Base-by-base conservation (phyloP, 805 yeast genomes). In the Saccharomyces paradoxus region DNA sequence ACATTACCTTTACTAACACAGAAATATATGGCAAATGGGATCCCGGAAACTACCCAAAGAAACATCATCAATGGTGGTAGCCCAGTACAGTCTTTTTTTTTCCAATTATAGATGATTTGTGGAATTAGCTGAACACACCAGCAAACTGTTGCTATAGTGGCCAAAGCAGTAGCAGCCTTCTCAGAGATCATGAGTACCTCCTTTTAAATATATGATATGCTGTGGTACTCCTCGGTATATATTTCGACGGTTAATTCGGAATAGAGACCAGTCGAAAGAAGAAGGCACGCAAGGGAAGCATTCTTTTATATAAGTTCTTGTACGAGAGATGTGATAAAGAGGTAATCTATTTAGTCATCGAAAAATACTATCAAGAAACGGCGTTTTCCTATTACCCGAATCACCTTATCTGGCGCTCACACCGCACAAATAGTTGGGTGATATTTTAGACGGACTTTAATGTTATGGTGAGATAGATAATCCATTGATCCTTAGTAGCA, bases 51-150 rank as follows among this genome's bases (percentile, higher is more conserved):
- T 3, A 87, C 82, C 96, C 97, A 91, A 26, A 89, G 69, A 55
- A 89, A 79, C 81, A 89, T 78, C 96, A 92, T 90, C 37, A 79
- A n/a, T 4, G 91, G 90, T 1, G 96, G 96, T 9, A 91, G 71
- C 0, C 98, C 97, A 28, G 83, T 86, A 56, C 96, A 87, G 65
- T 89, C 82, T 63, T 92, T 89, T 8, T 79, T 78, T 55, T 77
- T 76, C 72, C 80, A 90, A 66, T 92, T 91, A 66, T 82, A 76
- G 55, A 82, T 75, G 49, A 91, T 84, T 65, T 88, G 98, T 1
- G 97, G 97, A 1, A 90, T 76, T 59, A 92, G 73, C 71, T 92
- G 97, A 59, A 91, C 74, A 69, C 97, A 91, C 97, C 97, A 92
- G 55, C 87, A 78, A 1, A 91, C 82, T 0, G 98, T 92, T 5